These are phyloP conservation scores for Aspergillus aculeatinus DNA, from an alignment of 2,329 filamentous ascomycete genomes.

Conservation along the genomic window DNA sequence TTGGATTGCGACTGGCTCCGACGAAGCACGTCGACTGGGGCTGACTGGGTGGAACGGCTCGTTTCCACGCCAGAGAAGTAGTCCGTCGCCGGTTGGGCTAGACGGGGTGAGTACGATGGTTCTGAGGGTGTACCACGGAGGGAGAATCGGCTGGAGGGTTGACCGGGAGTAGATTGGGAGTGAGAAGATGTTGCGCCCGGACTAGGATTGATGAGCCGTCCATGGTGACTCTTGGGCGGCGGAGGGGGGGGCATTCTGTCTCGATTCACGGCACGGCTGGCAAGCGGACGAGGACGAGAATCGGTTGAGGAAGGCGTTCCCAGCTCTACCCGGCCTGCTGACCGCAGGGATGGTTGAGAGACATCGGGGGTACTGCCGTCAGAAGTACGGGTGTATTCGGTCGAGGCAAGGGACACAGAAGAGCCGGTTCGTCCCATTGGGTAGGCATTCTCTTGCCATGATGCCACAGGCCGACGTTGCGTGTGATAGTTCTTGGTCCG, in stretches of 20 bases:
- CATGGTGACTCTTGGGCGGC: conserved; percentile 74
- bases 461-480: not conserved
- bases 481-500: not conserved
- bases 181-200: conserved; percentile 27
- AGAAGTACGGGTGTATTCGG: conserved; percentile 22
- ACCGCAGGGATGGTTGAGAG: conserved; percentile 48
- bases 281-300: conserved; percentile 41
- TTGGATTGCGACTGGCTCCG: conserved; percentile 39
- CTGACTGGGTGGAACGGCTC: conserved; percentile 15
- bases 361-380: conserved; percentile 49
- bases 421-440: conserved; percentile 6
- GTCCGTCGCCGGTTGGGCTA: conserved; percentile 55
- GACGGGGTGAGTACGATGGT: conserved; percentile 24
- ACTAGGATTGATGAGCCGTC: conserved; percentile 64
- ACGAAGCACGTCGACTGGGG: conserved; percentile 25
- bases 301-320: conserved; percentile 58
- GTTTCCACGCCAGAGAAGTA: conserved; percentile 31
- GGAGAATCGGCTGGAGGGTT: conserved; percentile 28
- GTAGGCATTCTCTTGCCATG: conserved; percentile 1
- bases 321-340: conserved; percentile 58
- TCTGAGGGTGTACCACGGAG: conserved; percentile 27
- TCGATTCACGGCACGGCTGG: conserved; percentile 34
- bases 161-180: conserved; percentile 24
- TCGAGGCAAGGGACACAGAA: conserved; percentile 10
- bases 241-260: conserved; percentile 68